Base-by-base conservation (phyloP, 2,329 filamentous ascomycete species). In the Microdochium trichocladiopsis region DNA sequence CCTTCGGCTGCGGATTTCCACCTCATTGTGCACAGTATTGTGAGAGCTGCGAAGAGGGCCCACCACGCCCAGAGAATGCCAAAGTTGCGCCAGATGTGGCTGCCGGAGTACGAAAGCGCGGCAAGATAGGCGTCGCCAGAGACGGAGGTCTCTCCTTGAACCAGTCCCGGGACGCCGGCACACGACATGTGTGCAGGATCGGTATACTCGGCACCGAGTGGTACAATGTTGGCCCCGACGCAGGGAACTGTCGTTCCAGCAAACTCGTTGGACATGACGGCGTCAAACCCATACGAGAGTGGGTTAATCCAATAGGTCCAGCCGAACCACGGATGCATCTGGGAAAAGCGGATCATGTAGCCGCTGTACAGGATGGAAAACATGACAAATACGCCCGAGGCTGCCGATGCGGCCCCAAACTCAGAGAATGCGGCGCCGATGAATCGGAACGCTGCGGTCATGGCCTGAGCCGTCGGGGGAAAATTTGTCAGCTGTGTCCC, bases 251-350 rank as follows among this genome's bases (percentile, higher is more conserved):
- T 71, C 61, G 86, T 69, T 31, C 68, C 69, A 56, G 86, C 75
- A 53, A 90, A 89, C 62, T 91, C 87, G 58, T 90, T 90, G 0
- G 83, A 73, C 61, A 90, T 73, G 0, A 91, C 65, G 0, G 78
- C 79, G 57, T 89, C 83, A 53, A 89, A 90, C 0, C 75, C 83
- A 53, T 89, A 90, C 0, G 86, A 80, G 2, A 90, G 69, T 0
- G 86, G 86, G 56, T 87, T 77, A 22, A 86, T 77, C 79, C 81
- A 84, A 55, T 76, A 83, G 2, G 86, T 63, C 83, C 83, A 86
- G 2, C 72, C 68, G 23, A 86, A 77, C 80, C 81, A 86, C 0
- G 77, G 76, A 41, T 82, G 78, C 82, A 86, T 85, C 54, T 80
- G 70, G 22, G 74, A 74, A 23, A 82, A 80, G 4, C 74, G 75